These are phyloP conservation scores for Discostella stelligeroides DNA, from an alignment of 108 stramenopile species.

Conservation along the genomic window DNA sequence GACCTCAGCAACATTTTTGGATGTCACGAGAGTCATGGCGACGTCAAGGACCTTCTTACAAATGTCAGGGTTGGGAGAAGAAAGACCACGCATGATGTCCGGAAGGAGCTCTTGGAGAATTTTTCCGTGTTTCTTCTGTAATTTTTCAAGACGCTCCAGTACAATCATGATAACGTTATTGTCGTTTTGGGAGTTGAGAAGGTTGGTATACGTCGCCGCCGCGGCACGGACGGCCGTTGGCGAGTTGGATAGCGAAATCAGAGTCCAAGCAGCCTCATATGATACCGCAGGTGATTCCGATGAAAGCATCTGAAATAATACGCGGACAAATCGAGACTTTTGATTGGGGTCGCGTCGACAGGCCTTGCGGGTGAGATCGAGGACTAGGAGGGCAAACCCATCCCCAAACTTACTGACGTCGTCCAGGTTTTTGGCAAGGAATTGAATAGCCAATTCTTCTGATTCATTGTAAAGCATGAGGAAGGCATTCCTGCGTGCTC, in stretches of 20 bases:
- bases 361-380: slow-evolving; percentile 96
- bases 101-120: slow-evolving; percentile 97
- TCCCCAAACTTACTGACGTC: slow-evolving; percentile 91
- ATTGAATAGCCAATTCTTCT: slow-evolving; percentile 95
- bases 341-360: slow-evolving; percentile 96
- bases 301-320: slow-evolving; percentile 94
- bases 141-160: slow-evolving; percentile 90
- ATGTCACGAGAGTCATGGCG: slow-evolving; percentile 92
- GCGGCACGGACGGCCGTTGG: slow-evolving; percentile 98
- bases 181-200: slow-evolving; percentile 96
- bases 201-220: slow-evolving; percentile 94
- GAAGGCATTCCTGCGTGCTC: slow-evolving; percentile 97
- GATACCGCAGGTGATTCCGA: slow-evolving; percentile 91
- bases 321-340: slow-evolving; percentile 97
- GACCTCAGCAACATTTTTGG: slow-evolving; percentile 96
- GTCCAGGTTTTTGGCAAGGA: slow-evolving; percentile 93
- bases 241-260: slow-evolving; percentile 95
- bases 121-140: slow-evolving; percentile 93
- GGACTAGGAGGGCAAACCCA: slow-evolving; percentile 95
- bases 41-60: slow-evolving; percentile 96
- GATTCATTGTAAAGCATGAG: slow-evolving; percentile 98
- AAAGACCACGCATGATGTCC: slow-evolving; percentile 96
- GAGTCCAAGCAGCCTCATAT: slow-evolving; percentile 99
- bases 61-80: slow-evolving; percentile 96
- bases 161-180: slow-evolving; percentile 99